Base-by-base conservation (phyloP, 2,329 filamentous ascomycete species). In the Colletotrichum tabaci region DNA sequence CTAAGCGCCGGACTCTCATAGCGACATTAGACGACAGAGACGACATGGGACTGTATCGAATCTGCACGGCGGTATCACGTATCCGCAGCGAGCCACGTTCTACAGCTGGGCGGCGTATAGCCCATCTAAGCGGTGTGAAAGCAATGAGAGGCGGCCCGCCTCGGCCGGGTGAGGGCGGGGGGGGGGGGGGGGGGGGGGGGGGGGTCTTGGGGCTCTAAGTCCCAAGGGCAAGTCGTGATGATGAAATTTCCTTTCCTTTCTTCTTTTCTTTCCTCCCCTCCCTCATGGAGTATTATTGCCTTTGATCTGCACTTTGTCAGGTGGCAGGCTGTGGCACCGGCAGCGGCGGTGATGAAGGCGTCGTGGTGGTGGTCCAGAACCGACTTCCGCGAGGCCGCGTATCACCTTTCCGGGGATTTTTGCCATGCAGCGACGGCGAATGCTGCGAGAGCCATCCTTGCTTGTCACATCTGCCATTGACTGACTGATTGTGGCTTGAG, bases 371-470 rank as follows among this genome's bases (percentile, higher is more conserved):
- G 23, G 23, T 46, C 26, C 52, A 52, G 53, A 40, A 50, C 50
- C 63, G 21, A 57, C 62, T 42, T 38, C 62, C 67, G 57, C 56
- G 30, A 61, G 67, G n/a, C 42, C 21, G 63, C 40, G 13, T 62
- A 53, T 63, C 50, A 67, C 58, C 53, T 58, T 58, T 46, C 65
- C 68, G 58, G 58, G 53, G 15, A 55, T 26, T 68, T 67, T 62
- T 60, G 68, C 50, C 65, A 68, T 68, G 68, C 68, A 64, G 52
- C 52, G 42, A 58, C 40, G 47, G 57, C 26, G 64, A 62, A 53
- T 26, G 23, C 47, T 26, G 38, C 18, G 44, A 55, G 68, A 40
- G 46, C n/a, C 46, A 57, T 44, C 57, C 58, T 63, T 52, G 57
- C 44, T 26, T 26, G 30, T 44, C 50, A 57, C 50, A 15, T 60